Conservation (phyloP, 768 basidiomycete species). For the Cubamyces lactineus region DNA sequence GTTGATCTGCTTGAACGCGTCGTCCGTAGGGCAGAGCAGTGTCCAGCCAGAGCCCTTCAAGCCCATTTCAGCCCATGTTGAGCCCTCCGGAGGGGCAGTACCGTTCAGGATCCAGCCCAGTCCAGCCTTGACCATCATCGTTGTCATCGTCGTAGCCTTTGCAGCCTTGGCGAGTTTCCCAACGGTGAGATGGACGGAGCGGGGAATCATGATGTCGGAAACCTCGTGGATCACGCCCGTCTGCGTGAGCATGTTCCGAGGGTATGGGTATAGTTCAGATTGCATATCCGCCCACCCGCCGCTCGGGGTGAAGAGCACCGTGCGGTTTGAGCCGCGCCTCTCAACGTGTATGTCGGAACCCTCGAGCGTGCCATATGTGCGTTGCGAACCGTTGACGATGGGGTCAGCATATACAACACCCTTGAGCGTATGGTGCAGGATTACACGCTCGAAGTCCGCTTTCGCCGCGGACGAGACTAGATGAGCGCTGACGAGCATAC, state of each 20-base stretch:
- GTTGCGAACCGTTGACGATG: constrained; percentile 64
- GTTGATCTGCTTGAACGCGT: constrained; percentile 88
- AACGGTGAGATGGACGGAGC: constrained; percentile 81
- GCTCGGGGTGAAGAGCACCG: constrained; percentile 59
- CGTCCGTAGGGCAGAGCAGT: constrained; percentile 87
- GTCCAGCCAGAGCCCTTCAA: constrained; percentile 74
- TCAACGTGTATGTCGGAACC: constrained; percentile 81
- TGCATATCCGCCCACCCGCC: constrained; percentile 81
- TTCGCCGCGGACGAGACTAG: constrained; percentile 80
- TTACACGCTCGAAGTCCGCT: constrained; percentile 77
- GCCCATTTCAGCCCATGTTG: constrained; percentile 59
- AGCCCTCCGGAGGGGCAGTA: constrained; percentile 71
- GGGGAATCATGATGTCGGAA: constrained; percentile 83
- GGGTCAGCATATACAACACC: constrained; percentile 72
- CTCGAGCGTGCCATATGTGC: constrained; percentile 80
- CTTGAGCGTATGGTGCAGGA: constrained; percentile 85
- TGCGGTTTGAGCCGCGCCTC: constrained; percentile 49
- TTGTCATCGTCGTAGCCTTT: constrained; percentile 87
- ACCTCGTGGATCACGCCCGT: constrained; percentile 93
- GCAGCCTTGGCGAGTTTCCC: constrained; percentile 92
- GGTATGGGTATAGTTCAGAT: constrained; percentile 54
- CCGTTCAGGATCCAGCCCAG: constrained; percentile 93
- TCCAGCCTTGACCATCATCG: constrained; percentile 80
- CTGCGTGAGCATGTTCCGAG: constrained; percentile 74
- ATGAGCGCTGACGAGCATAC: constrained; percentile 82